phyloP scores from a whole-genome alignment of 495 filamentous ascomycete genomes.

The Platismatia glauca region DNA sequence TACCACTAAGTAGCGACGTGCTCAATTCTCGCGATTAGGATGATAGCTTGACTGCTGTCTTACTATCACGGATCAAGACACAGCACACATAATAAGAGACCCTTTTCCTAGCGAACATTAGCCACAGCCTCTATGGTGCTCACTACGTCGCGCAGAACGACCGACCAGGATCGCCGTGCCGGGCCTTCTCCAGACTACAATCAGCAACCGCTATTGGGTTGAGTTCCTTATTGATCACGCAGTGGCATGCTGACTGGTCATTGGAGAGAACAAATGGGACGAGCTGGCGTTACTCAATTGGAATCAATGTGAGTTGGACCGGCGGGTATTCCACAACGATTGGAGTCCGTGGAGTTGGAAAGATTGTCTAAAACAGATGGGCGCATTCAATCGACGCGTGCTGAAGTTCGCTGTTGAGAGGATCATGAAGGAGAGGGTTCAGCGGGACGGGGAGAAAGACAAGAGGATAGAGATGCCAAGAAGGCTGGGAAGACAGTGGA shows the following conservation, averaged over 20 bases:
- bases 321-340: neutral
- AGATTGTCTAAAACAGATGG: neutral
- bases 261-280: neutral
- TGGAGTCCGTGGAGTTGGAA: neutral
- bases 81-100: neutral
- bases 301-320: neutral
- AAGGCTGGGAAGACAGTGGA: neutral
- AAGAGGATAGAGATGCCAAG: neutral
- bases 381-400: neutral
- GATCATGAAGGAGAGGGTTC: neutral
- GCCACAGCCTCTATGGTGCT: neutral
- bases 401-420: neutral
- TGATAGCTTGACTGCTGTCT: neutral
- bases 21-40: neutral
- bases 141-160: neutral
- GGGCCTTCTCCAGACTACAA: neutral
- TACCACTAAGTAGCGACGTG: neutral
- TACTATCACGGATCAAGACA: neutral
- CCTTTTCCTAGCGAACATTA: neutral
- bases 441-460: neutral
- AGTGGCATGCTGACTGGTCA: no score
- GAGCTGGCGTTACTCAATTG: constrained; percentile 1
- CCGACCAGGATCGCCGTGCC: neutral
- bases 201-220: no score
- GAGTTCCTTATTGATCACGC: neutral